Evolutionary conservation across 129 eudicot species (phyloP).

Genomic region (Arctium minus): DNA sequence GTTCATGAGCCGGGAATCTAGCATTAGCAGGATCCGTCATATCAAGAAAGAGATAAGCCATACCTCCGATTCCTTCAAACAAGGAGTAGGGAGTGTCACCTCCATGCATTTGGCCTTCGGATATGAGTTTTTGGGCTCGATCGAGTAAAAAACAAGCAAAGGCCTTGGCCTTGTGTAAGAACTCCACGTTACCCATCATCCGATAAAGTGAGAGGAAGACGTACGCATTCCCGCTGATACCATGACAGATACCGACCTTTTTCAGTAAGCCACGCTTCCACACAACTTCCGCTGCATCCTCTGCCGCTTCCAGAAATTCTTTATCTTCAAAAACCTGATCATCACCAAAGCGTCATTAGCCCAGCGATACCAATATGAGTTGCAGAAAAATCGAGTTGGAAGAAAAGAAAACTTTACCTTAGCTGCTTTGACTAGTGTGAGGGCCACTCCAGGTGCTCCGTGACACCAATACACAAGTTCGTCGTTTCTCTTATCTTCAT

Average conservation of each 20-base stretch:
- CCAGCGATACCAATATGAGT: no score
- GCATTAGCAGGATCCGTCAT: slow-evolving; percentile 62
- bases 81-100: slow-evolving; percentile 68
- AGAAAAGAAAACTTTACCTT: slow-evolving; percentile 34
- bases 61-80: slow-evolving; percentile 77
- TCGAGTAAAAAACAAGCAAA: slow-evolving; percentile 69
- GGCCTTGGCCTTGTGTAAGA: slow-evolving; percentile 67
- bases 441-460: slow-evolving; percentile 85
- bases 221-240: slow-evolving; percentile 74
- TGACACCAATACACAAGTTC: slow-evolving; percentile 79
- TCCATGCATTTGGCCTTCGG: slow-evolving; percentile 71
- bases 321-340: slow-evolving; percentile 52
- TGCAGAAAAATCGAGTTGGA: no score
- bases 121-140: slow-evolving; percentile 56
- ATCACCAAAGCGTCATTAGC: not conserved
- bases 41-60: slow-evolving; percentile 74
- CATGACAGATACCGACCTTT: slow-evolving; percentile 77
- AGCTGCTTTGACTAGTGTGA: slow-evolving; percentile 70
- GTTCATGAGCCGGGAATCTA: slow-evolving; percentile 68
- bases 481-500: slow-evolving; percentile 52
- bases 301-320: slow-evolving; percentile 59
- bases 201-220: slow-evolving; percentile 62
- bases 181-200: slow-evolving; percentile 46
- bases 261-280: slow-evolving; percentile 83
- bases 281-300: slow-evolving; percentile 62